A percentile compares a stretch with the other conserved stretches of the same genome.
Conservation (phyloP, 192 early-diverging fungal genomes). For the Coemansia asiatica region DNA sequence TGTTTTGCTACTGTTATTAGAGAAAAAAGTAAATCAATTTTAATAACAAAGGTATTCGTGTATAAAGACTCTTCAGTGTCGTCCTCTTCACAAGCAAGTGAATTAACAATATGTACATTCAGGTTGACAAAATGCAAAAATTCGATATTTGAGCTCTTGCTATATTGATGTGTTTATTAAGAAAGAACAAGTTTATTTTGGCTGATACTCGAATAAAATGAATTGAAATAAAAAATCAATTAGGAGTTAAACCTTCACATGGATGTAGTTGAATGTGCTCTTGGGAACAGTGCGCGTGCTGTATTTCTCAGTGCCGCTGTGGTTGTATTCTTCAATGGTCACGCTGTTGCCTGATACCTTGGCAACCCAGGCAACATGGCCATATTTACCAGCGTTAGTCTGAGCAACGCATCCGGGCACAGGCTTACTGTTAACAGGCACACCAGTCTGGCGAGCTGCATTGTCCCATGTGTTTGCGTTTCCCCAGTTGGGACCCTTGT, state of each 20-base stretch:
- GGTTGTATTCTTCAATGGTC: slow-evolving; percentile 46
- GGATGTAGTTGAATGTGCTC: slow-evolving; percentile 35
- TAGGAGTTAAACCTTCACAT: slow-evolving; percentile 17
- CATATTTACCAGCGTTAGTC: slow-evolving; percentile 17
- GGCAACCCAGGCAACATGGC: slow-evolving; percentile 46
- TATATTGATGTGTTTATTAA: background rate
- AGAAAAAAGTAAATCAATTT: too few relatives aligned
- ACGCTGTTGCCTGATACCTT: slow-evolving; percentile 24
- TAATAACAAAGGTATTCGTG: too few relatives aligned
- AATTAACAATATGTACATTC: too few relatives aligned
- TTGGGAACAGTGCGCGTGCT: slow-evolving; percentile 28
- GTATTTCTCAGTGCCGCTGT: slow-evolving; percentile 11
- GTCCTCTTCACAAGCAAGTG: background rate
- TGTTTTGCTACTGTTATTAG: too few relatives aligned
- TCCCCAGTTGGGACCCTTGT: slow-evolving; percentile 45
- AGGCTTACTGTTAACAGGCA: slow-evolving; percentile 23
- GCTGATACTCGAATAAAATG: background rate
- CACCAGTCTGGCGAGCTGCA: slow-evolving; percentile 27
- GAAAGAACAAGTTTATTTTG: too few relatives aligned
- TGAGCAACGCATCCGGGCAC: slow-evolving; percentile 28
- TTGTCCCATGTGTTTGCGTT: slow-evolving; percentile 46
- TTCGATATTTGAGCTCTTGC: background rate
- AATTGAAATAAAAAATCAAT: too few relatives aligned
- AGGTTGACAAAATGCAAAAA: too few relatives aligned
- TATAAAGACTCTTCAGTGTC: too few relatives aligned